Evolutionary conservation across 371 early-diverging fungal genomes (phyloP), one percentile per base, ranked within the genome.

Genomic region (Nematocida ironsii): DNA sequence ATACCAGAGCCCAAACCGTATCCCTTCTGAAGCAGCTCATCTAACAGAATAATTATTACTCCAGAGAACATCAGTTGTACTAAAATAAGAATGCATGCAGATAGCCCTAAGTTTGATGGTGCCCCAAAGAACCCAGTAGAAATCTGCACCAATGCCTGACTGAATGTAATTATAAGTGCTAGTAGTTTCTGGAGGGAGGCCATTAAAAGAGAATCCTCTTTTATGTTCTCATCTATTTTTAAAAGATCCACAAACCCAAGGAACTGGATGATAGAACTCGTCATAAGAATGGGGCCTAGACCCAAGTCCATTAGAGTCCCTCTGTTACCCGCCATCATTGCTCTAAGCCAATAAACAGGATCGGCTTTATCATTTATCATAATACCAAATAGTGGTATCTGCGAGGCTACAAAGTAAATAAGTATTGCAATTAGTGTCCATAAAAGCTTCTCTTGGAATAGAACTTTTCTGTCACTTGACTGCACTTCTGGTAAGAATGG

Each of bases 241-340:
- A 99, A 93, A 82, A 98, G 88, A 85, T 94, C 93, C 76, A 95
- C 92, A 76, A 94, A 94, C 9, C 96, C 94, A 68, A 98, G 88
- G 68, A 97, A 87, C 89, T 99, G 98, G 94, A 97, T 94, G 81
- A 98, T 94, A 95, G 96, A 95, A 55, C 97, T 95, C 20, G 98
- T 95, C 27, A 98, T 96, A 67, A 98, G 92, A 85, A 99, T 95
- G 40, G 99, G 99, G 33, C 95, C 93, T 81, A 98, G 94, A 88
- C 99, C 99, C 83, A 97, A 89, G 90, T 99, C 99, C 96, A 96
- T 97, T 40, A 99, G 90, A 25, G 99, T 98, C 84, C 99, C 99
- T 85, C 98, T 91, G 90, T 95, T 98, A 56, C 95, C 94, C 56
- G 98, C 99, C 84, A 98, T 91, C 87, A 99, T 96, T 66, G 94